Conservation (phyloP, 2,329 filamentous ascomycete species). For the Pezicula neosporulosa region DNA sequence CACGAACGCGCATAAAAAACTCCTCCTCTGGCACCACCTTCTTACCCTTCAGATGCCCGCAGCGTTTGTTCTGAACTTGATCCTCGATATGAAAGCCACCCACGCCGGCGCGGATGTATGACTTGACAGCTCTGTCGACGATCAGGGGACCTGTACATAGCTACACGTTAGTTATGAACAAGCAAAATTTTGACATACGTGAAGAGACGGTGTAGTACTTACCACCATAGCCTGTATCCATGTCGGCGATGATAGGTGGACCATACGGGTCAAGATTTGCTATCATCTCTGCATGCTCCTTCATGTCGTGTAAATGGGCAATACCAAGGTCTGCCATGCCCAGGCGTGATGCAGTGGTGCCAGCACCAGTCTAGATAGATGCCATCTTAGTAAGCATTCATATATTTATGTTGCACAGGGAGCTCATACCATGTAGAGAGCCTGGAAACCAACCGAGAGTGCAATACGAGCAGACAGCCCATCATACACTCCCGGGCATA, state of each 20-base stretch:
- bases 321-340: constrained; percentile 48
- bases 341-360: constrained; percentile 43
- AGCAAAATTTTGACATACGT: no score
- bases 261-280: constrained; percentile 44
- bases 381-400: no score
- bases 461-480: constrained; percentile 63
- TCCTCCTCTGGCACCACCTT: constrained; percentile 47
- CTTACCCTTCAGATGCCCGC: constrained; percentile 60
- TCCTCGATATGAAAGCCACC: constrained; percentile 59
- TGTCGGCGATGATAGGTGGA: constrained; percentile 48
- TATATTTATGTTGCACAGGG: no score
- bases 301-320: constrained; percentile 48
- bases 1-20: constrained; percentile 50
- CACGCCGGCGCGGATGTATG: constrained; percentile 51
- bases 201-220: constrained; percentile 19
- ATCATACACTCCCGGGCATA: constrained; percentile 66
- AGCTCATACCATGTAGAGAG: constrained; percentile 53
- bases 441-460: constrained; percentile 57
- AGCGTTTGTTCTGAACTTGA: constrained; percentile 59
- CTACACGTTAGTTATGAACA: no score
- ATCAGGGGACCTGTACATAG: constrained; percentile 24
- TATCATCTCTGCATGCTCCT: constrained; percentile 49
- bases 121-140: constrained; percentile 48
- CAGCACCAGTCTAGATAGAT: constrained; percentile 37
- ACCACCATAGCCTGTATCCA: constrained; percentile 49